phyloP scores from a whole-genome alignment of 371 early-diverging fungal species.

The Haplosporangium sp. region DNA sequence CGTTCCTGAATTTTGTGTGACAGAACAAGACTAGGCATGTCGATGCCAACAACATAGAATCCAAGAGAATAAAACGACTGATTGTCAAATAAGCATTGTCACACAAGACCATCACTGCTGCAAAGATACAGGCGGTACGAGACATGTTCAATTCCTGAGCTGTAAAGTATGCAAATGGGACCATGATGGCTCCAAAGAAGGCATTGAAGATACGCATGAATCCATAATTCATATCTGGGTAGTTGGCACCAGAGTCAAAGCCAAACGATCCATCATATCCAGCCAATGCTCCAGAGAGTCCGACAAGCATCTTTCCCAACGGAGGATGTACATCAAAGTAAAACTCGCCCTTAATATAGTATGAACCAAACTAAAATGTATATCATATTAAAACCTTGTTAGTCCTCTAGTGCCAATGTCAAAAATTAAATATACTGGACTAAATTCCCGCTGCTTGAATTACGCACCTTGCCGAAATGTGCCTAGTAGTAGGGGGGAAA shows the following conservation, averaged over 20 bases:
- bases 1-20: constrained; percentile 80
- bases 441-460: neutral
- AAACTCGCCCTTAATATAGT: constrained; percentile 95
- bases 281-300: constrained; percentile 89
- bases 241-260: constrained; percentile 90
- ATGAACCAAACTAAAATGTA: constrained; percentile 84
- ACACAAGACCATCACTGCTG: constrained; percentile 84
- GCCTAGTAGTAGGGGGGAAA: constrained; percentile 67
- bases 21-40: constrained; percentile 89
- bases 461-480: constrained; percentile 88
- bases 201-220: constrained; percentile 96
- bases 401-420: neutral
- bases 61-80: constrained; percentile 97
- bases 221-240: constrained; percentile 92
- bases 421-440: neutral
- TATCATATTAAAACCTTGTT: neutral
- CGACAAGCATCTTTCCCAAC: constrained; percentile 98
- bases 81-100: constrained; percentile 92
- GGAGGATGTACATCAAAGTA: constrained; percentile 99
- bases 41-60: constrained; percentile 97
- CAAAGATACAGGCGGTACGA: constrained; percentile 71
- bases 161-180: constrained; percentile 95
- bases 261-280: constrained; percentile 92
- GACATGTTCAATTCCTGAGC: constrained; percentile 83
- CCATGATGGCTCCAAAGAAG: constrained; percentile 93